phyloP scores from a whole-genome alignment of 2,329 filamentous ascomycete species.

The Colletotrichum nymphaeae region DNA sequence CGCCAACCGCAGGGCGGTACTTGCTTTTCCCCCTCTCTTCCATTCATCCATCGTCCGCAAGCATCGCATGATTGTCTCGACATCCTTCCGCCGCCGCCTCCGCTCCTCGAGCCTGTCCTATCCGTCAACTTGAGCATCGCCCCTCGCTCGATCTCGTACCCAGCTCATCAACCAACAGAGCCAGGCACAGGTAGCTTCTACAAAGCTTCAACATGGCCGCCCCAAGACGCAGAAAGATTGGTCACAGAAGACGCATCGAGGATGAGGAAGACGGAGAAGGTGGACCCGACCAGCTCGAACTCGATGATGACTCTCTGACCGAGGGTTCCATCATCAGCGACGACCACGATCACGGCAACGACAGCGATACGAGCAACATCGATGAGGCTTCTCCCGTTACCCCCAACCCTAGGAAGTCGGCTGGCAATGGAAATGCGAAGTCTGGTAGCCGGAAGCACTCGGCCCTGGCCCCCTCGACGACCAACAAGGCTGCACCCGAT shows the following conservation, averaged over 20 bases:
- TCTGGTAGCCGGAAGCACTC: constrained; percentile 44
- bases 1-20: constrained; percentile 35
- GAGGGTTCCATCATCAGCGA: constrained; percentile 73
- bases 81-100: constrained; percentile 28
- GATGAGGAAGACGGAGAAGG: constrained; percentile 79
- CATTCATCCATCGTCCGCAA: constrained; percentile 21
- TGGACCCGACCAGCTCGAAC: constrained; percentile 64
- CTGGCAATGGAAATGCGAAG: constrained; percentile 55
- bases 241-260: constrained; percentile 75
- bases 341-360: constrained; percentile 68
- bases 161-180: constrained; percentile 5
- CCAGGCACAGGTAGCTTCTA: constrained; percentile 17
- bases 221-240: constrained; percentile 72
- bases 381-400: constrained; percentile 66
- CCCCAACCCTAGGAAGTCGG: constrained; percentile 51
- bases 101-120: constrained; percentile 30
- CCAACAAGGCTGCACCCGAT: constrained; percentile 56
- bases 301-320: constrained; percentile 74
- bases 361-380: constrained; percentile 74
- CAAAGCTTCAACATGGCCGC: constrained; percentile 54
- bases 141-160: not conserved
- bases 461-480: constrained; percentile 50
- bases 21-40: constrained; percentile 31
- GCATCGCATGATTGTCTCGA: constrained; percentile 34
- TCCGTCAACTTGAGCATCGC: constrained; percentile 28